Percentiles rank a stretch among this genome's conserved stretches.
Evolutionary conservation across 495 filamentous ascomycete genomes (phyloP).

Genomic region (Penicillium bovifimosum): DNA sequence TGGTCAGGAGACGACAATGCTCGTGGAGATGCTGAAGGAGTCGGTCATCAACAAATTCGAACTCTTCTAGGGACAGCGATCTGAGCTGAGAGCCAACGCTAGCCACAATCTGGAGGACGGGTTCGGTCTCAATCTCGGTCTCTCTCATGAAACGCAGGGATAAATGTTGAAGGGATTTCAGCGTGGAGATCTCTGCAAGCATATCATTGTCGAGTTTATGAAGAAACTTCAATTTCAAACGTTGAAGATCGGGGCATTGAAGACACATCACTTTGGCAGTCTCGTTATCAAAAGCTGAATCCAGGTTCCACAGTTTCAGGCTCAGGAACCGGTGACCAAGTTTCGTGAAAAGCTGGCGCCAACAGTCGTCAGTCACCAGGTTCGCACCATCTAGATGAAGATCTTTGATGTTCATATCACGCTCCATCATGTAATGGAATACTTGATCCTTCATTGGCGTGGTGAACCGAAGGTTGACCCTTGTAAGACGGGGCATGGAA

Average conservation of each 20-base stretch:
- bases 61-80: conserved; percentile 67
- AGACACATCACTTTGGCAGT: conserved; percentile 50
- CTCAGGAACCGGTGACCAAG: conserved; percentile 58
- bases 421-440: conserved; percentile 71
- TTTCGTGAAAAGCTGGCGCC: conserved; percentile 58
- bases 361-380: conserved; percentile 64
- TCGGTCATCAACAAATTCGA: conserved; percentile 52
- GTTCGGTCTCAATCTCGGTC: conserved; percentile 49
- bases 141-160: conserved; percentile 58
- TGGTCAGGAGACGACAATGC: conserved; percentile 58
- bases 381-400: conserved; percentile 73
- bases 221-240: conserved; percentile 67
- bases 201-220: conserved; percentile 43
- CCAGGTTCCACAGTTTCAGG: conserved; percentile 61
- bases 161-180: conserved; percentile 62
- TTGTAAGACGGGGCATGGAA: conserved; percentile 59
- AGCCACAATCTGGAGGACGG: conserved; percentile 55
- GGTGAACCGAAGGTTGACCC: conserved; percentile 69
- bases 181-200: conserved; percentile 47
- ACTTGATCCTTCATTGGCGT: conserved; percentile 81
- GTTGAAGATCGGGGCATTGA: conserved; percentile 57
- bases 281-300: conserved; percentile 69
- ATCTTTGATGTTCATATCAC: conserved; percentile 55
- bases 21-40: conserved; percentile 61
- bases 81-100: conserved; percentile 54